These are phyloP conservation scores for Prunus fruticosa DNA, from an alignment of 306 rosid genomes.

Conservation along the genomic window DNA sequence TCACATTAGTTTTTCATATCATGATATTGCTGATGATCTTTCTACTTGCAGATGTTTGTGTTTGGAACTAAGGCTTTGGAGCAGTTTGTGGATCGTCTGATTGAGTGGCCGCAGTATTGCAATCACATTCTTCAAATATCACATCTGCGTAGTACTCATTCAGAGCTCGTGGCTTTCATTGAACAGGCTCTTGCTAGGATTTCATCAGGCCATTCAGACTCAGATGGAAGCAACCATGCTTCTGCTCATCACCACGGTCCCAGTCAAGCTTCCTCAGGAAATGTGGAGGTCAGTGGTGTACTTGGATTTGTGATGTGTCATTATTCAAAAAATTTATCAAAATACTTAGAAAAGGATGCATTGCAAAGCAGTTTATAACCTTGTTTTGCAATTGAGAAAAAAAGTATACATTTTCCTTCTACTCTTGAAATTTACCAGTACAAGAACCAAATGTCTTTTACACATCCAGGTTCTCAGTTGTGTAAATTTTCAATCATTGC, in stretches of 20 bases:
- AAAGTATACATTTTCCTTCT: background rate
- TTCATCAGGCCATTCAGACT: constrained; percentile 75
- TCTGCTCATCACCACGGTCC: constrained; percentile 54
- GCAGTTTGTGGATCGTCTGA: constrained; percentile 95
- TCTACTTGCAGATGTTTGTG: constrained; percentile 78
- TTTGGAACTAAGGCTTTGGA: constrained; percentile 93
- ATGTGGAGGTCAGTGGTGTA: constrained; percentile 60
- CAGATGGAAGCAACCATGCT: constrained; percentile 63
- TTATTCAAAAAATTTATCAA: background rate
- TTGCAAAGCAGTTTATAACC: background rate
- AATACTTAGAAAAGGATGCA: background rate
- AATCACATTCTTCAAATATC: constrained; percentile 96
- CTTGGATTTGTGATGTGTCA: background rate
- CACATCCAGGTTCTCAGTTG: background rate
- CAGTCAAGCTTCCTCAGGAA: constrained; percentile 48
- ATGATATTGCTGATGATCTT: constrained; percentile 23
- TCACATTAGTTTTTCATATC: constrained; percentile 6
- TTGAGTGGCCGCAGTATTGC: constrained; percentile 99
- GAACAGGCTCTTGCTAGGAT: constrained; percentile 90
- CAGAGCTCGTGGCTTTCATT: constrained; percentile 74
- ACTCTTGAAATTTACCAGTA: background rate
- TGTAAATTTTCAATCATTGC: background rate
- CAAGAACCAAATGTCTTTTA: background rate
- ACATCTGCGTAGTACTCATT: constrained; percentile 77
- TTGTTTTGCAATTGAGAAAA: background rate